phyloP scores from a whole-genome alignment of 768 basidiomycete species.

The Chlorophyllum brunneum region DNA sequence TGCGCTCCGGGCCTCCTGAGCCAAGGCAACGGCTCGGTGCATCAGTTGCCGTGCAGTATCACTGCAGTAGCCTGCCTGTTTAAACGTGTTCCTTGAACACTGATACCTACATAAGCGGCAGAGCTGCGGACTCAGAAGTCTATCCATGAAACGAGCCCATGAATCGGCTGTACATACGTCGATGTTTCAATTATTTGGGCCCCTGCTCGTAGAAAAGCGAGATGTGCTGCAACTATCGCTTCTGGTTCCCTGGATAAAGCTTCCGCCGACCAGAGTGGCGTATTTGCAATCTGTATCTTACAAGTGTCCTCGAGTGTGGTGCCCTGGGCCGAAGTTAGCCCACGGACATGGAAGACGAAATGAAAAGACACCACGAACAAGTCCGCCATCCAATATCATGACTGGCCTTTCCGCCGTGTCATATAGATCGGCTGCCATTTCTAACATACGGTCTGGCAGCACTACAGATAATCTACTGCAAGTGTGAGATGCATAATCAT shows the following conservation, averaged over 20 bases:
- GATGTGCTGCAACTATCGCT: constrained; percentile 54
- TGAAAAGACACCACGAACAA: constrained; percentile 29
- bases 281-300: constrained; percentile 42
- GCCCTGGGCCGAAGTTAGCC: constrained; percentile 40
- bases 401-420: neutral
- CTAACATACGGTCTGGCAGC: neutral
- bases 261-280: constrained; percentile 71
- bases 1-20: constrained; percentile 36
- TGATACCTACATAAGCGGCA: constrained; percentile 57
- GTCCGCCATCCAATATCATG: constrained; percentile 40
- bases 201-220: constrained; percentile 61
- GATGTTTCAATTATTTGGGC: constrained; percentile 63
- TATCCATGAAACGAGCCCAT: neutral
- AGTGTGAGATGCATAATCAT: no score
- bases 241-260: constrained; percentile 51
- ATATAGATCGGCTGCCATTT: neutral
- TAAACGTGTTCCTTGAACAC: constrained; percentile 52
- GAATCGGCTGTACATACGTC: constrained; percentile 41
- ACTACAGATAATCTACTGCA: no score
- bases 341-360: neutral
- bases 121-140: neutral
- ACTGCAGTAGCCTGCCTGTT: constrained; percentile 42
- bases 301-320: constrained; percentile 54
- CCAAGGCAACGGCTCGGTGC: constrained; percentile 49
- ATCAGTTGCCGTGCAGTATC: constrained; percentile 44